Evolutionary conservation across 2,329 filamentous ascomycete genomes (phyloP).

Genomic region (Endothia cerciana): DNA sequence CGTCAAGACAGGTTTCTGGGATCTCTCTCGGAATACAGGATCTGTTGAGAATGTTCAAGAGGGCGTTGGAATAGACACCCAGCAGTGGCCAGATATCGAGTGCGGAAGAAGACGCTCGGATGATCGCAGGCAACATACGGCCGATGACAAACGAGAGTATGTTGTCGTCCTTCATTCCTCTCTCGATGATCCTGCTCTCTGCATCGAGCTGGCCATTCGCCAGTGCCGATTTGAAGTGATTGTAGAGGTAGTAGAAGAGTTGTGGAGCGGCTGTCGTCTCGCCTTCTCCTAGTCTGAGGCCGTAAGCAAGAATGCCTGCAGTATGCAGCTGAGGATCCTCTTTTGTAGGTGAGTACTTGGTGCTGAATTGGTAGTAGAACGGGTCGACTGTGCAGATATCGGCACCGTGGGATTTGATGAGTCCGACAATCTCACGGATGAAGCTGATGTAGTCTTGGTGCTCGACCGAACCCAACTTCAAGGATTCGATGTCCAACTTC

Average conservation of each 20-base stretch:
- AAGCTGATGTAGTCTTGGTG: conserved; percentile 56
- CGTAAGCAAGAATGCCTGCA: conserved; percentile 59
- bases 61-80: conserved; percentile 52
- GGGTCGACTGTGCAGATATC: conserved; percentile 58
- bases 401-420: conserved; percentile 58
- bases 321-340: conserved; percentile 61
- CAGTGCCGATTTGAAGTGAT: conserved; percentile 60
- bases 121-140: conserved; percentile 59
- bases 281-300: conserved; percentile 56
- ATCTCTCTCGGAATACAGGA: conserved; percentile 45
- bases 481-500: conserved; percentile 50
- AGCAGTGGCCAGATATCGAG: conserved; percentile 51
- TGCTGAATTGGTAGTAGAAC: conserved; percentile 61
- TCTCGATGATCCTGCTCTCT: conserved; percentile 50
- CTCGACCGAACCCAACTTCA: conserved; percentile 41
- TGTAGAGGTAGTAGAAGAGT: conserved; percentile 61
- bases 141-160: conserved; percentile 53
- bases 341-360: conserved; percentile 57
- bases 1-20: conserved; percentile 38
- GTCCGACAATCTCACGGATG: conserved; percentile 53
- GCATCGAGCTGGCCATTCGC: conserved; percentile 52
- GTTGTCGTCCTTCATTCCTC: conserved; percentile 51
- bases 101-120: conserved; percentile 43
- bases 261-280: conserved; percentile 51
- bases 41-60: conserved; percentile 42